Evolutionary conservation across 441 rosid species (phyloP), one percentile per base, ranked within the genome.

Genomic region (Brassica balearica): DNA sequence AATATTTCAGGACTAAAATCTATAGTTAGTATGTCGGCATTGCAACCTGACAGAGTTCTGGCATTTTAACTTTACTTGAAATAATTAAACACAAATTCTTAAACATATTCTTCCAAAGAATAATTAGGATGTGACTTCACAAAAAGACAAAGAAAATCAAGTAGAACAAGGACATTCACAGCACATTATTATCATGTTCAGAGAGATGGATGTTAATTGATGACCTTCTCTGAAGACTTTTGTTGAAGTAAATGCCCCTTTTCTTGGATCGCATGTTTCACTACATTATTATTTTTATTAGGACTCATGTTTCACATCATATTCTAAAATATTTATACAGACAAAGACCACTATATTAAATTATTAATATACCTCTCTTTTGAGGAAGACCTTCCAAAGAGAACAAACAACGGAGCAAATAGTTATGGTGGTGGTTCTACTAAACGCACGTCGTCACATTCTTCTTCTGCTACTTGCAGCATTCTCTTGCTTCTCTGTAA

Each of bases 111-210:
- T 5, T 58, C 62, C 3, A 9, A 1, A 59, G 29, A 59, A 59
- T 10, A 59, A 11, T 59, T 59, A 9, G 63, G 7, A 59, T 59
- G 29, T 59, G 64, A 59, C 32, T 59, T 59, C 29, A 23, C 64
- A 12, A 25, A 62, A 27, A 27, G 66, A 27, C 66, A 62, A 27
- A 62, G 38, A 62, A 62, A 62, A 27, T 62, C 66, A 25, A 27
- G 66, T 62, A n/a, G 11, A 62, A 12, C 9, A 61, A 61, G 36
- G 36, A 25, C 65, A 61, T 25, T n/a, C 65, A 61, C 58, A 53
- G 58, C 58, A 53, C 58, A 53, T 53, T 53, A 53, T 14, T 53
- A 53, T 53, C 58, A 15, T 53, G 58, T 53, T 53, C 58, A 53
- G 58, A 53, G 19, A 53, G 58, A 53, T 53, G 58, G 58, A 53